Base-by-base conservation (phyloP, 768 basidiomycete species). In the Suillus hirtellus region DNA sequence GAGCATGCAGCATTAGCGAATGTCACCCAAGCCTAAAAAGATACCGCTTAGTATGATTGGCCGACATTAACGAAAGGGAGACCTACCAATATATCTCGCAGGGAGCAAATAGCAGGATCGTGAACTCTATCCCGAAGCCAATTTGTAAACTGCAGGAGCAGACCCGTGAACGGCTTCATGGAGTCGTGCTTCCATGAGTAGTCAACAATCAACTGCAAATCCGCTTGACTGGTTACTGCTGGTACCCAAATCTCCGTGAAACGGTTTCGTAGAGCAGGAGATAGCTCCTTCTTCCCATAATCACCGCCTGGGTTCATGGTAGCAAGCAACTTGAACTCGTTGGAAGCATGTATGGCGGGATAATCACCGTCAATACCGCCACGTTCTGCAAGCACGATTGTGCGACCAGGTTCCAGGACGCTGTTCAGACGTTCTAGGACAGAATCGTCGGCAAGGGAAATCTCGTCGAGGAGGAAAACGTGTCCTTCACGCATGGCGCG, bases 161-260 rank as follows among this genome's bases (percentile, higher is more conserved):
- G 78, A 0, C 76, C 60, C 2, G 92, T 95, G 68, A 85, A 90
- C 1, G 65, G 61, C 50, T 75, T 77, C 59, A 97, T 75, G 11
- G 73, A 68, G 3, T 83, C 80, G 59, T 82, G 73, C 52, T 78
- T 77, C 94, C 95, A 97, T 2, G 86, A 81, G 60, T 78, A 84
- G 12, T 81, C 76, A 31, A 99, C 79, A 69, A 99, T 96, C 68
- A 92, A 81, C 64, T 86, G 80, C 8, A 96, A 78, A 72, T 99
- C 97, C 6, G 72, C 69, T 19, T 87, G 81, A 64, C 87, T 81
- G 62, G 92, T 86, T 37, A 98, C 84, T 19, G 88, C 79, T 3
- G 96, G 96, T 0, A 99, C 97, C 96, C 97, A 99, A 38, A 99
- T 96, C 74, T 99, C 97, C 4, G 97, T 99, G 77, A 99, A 99